Evolutionary conservation across 495 filamentous ascomycete genomes (phyloP), one percentile per base, ranked within the genome.

Genomic region (Xylona heveae): DNA sequence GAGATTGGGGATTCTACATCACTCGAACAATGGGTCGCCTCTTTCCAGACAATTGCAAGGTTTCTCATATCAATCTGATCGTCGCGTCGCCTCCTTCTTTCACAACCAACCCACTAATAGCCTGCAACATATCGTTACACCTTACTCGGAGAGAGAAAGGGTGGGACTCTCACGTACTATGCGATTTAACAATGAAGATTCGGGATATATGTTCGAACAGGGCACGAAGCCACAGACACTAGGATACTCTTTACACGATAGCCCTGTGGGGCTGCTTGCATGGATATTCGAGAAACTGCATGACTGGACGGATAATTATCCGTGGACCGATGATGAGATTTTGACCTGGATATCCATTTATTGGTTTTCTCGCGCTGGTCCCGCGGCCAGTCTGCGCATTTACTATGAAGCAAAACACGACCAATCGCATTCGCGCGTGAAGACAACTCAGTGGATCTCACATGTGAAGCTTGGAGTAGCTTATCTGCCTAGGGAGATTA

Each of bases 231-330:
- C 65, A 0, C 58, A 63, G 35, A 64, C 60, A 0, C 34, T 66
- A 1, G 58, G 53, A 4, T 68, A 61, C 34, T 55, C 51, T 0
- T 48, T 66, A 0, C 49, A 57, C 1, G 61, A 66, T 38, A 59
- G 54, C 36, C 65, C 64, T 0, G 50, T 64, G 2, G 62, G 47
- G 6, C 40, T 68, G 10, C 46, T 67, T 2, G 53, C 61, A 3
- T 70, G 64, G 65, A 61, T 68, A 12, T 62, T 59, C 36, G 62
- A 67, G 28, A 64, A 66, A 34, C 44, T 68, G 25, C 53, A 63
- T 33, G 42, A 43, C 31, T 65, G 61, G 58, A 53, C 59, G 0
- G 62, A 67, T 14, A 24, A 35, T 28, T 66, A 64, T 35, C 37
- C 50, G 1, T 70, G 63, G 62, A 62, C 59, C 0, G 59, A 62